Conservation (phyloP, 2,329 filamentous ascomycete species). For the Lizonia empirigonia region DNA sequence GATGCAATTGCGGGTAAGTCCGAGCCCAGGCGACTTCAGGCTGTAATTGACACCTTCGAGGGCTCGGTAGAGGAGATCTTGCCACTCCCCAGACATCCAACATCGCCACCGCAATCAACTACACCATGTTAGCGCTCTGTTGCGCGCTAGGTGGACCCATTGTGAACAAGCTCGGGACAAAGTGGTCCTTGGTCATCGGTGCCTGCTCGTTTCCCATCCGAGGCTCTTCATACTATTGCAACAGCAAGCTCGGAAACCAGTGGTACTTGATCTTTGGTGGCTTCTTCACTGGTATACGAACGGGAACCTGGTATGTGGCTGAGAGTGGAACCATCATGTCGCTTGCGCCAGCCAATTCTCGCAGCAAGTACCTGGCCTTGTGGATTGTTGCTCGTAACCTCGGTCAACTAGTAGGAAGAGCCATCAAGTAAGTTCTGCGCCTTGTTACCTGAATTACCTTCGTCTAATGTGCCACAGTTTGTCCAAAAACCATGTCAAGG, state of each 20-base stretch:
- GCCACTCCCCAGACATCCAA: constrained; percentile 54
- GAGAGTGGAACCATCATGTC: constrained; percentile 58
- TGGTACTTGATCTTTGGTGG: constrained; percentile 49
- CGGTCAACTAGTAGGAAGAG: constrained; percentile 55
- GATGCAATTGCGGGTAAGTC: constrained; percentile 38
- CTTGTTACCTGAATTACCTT: background rate
- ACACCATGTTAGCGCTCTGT: constrained; percentile 35
- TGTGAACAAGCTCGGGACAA: constrained; percentile 56
- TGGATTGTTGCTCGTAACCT: constrained; percentile 58
- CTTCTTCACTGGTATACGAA: constrained; percentile 35
- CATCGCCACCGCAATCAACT: constrained; percentile 44
- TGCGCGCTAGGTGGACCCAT: constrained; percentile 54
- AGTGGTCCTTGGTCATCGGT: constrained; percentile 55
- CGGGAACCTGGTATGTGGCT: constrained; percentile 57
- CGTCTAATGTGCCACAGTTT: constrained; percentile 17
- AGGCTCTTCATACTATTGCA: constrained; percentile 57
- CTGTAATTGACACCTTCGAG: constrained; percentile 12
- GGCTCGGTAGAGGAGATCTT: constrained; percentile 51
- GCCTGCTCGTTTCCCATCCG: constrained; percentile 53
- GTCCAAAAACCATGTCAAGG: constrained; percentile 37
- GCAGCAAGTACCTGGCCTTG: constrained; percentile 56
- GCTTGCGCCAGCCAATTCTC: constrained; percentile 53
- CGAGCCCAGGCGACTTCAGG: background rate
- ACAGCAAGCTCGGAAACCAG: constrained; percentile 57
- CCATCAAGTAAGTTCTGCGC: constrained; percentile 43